Percentiles rank a stretch among this genome's conserved stretches.
These are phyloP conservation scores for Corynascus novoguineensis DNA, from an alignment of 495 filamentous ascomycete species.

Conservation along the genomic window DNA sequence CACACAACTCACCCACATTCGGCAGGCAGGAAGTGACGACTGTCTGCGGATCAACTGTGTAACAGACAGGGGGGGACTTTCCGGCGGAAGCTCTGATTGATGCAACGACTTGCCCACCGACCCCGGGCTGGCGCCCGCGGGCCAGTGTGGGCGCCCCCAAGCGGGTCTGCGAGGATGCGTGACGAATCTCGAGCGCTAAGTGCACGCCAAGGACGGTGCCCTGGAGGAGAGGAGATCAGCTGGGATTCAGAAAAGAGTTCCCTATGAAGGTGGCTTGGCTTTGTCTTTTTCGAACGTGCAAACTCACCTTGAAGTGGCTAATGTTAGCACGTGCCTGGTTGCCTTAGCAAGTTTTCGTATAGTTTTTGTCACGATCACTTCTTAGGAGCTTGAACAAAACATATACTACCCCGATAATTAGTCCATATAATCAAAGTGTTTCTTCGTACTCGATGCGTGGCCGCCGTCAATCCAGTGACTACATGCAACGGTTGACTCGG, in stretches of 20 bases:
- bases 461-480: too few relatives aligned
- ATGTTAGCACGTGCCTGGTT: too few relatives aligned
- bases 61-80: conserved; percentile 21
- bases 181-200: conserved; percentile 24
- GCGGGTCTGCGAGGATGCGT: conserved; percentile 16
- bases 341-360: too few relatives aligned
- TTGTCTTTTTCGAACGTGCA: not conserved
- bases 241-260: not conserved
- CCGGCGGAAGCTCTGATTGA: conserved; percentile 9
- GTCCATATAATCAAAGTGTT: too few relatives aligned
- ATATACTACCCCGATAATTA: too few relatives aligned
- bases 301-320: too few relatives aligned
- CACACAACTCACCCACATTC: conserved; percentile 3
- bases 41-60: conserved; percentile 28
- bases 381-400: too few relatives aligned
- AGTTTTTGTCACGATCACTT: too few relatives aligned
- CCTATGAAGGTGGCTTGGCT: conserved; percentile 5
- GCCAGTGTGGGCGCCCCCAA: conserved; percentile 14
- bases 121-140: conserved; percentile 21
- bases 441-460: too few relatives aligned
- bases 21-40: conserved; percentile 22
- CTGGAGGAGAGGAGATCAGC: conserved; percentile 15
- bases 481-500: too few relatives aligned
- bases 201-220: conserved; percentile 13
- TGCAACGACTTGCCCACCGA: conserved; percentile 24